Base-by-base conservation (phyloP, 2,329 filamentous ascomycete species). In the Chaetomium sp. region DNA sequence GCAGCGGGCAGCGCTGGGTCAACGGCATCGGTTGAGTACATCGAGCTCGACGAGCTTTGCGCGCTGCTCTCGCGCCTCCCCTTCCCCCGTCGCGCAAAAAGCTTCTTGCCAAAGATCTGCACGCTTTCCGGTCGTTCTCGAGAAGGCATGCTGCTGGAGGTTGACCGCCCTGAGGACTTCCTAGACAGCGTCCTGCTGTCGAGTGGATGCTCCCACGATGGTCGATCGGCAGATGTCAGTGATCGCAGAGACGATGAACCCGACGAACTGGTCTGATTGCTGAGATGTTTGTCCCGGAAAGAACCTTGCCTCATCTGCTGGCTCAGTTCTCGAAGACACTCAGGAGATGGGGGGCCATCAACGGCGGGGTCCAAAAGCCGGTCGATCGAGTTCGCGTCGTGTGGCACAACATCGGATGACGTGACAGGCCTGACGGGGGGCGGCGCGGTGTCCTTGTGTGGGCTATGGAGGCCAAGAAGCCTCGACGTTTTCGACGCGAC, bases 291-390 rank as follows among this genome's bases (percentile, higher is more conserved):
- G 9, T 77, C 76, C 57, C 69, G 67, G 53, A 74, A 71, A 32
- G 80, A 79, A 32, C 75, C 73, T 64, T 76, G 74, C 67, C 77
- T 82, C 75, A 82, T 77, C 69, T 84, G 79, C 66, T 79, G 78
- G 67, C 74, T 82, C 52, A 84, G 72, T 56, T 79, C 79, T 61
- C 81, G 78, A 62, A 84, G 76, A 59, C 76, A 76, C 63, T 81
- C 78, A 34, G 82, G 80, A 37, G 82, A 85, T 0, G 82, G 81
- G 42, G 82, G 81, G 14, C 79, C 79, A 62, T 85, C 80, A 54
- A 85, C 70, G 58, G 82, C 76, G 49, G 82, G 80, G 56, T 78
- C 80, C 55, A 85, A 69, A 53, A 80, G 72, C 56, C 79, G 76
- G 57, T 71, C 65, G 40, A 69, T 60, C 61, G 61, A 63, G 53